Conservation (phyloP, 352 stramenopile genomes). For the Phytophthora litchii region DNA sequence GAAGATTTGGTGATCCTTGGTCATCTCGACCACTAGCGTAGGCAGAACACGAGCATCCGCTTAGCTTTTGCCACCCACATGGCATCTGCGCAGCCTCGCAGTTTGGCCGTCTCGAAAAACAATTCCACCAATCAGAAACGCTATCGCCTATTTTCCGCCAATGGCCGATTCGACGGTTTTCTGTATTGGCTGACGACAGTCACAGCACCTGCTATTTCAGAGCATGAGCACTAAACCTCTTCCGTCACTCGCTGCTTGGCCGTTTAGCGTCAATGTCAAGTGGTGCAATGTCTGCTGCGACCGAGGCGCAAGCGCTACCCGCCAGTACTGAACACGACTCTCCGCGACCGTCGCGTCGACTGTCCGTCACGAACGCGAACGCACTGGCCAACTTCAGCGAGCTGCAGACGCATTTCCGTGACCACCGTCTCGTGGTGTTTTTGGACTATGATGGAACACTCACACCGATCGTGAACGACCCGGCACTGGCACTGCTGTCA, state of each 20-base stretch:
- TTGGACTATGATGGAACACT: constrained; percentile 92
- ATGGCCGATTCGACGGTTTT: constrained; percentile 26
- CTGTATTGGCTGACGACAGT: constrained; percentile 30
- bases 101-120: background rate
- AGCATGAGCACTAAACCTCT: constrained; percentile 28
- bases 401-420: constrained; percentile 54
- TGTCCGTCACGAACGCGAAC: constrained; percentile 79
- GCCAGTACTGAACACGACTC: constrained; percentile 9
- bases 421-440: constrained; percentile 81
- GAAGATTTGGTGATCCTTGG: constrained; percentile 60
- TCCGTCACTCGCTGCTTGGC: constrained; percentile 14
- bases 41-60: no score
- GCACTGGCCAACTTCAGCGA: constrained; percentile 73
- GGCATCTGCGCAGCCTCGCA: background rate
- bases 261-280: constrained; percentile 3
- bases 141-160: constrained; percentile 20
- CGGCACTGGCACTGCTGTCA: constrained; percentile 70
- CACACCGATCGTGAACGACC: constrained; percentile 91
- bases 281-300: constrained; percentile 28
- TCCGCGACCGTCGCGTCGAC: constrained; percentile 28
- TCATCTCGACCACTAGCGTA: constrained; percentile 21
- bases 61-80: no score
- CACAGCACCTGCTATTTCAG: constrained; percentile 26
- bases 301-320: constrained; percentile 6
- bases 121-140: constrained; percentile 14